Percentiles rank a stretch among this genome's conserved stretches.
Conservation (phyloP, 192 early-diverging fungal genomes). For the Entomortierella lignicola region DNA sequence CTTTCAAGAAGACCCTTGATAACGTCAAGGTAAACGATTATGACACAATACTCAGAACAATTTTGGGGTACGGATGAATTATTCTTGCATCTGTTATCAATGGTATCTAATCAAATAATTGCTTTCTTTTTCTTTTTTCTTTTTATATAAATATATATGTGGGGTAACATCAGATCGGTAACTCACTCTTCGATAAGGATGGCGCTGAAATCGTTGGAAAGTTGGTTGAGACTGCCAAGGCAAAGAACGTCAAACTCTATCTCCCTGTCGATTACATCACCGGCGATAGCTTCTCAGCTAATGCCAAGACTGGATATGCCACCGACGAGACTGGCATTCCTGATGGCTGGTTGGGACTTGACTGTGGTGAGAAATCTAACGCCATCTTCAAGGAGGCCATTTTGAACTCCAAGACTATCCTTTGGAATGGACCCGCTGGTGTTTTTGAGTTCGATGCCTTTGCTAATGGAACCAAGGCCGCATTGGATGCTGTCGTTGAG, state of each 20-base stretch:
- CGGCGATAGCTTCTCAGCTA: slow-evolving; percentile 87
- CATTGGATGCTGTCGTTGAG: slow-evolving; percentile 87
- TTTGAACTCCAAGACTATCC: slow-evolving; percentile 86
- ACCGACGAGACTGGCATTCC: slow-evolving; percentile 92
- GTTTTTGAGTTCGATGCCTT: slow-evolving; percentile 99
- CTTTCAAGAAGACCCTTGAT: slow-evolving; percentile 93
- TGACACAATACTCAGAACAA: no score
- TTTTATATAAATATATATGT: not conserved
- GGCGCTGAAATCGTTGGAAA: slow-evolving; percentile 86
- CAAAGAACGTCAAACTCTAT: slow-evolving; percentile 88
- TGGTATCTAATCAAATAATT: not conserved
- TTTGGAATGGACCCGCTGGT: slow-evolving; percentile 98
- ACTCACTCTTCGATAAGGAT: slow-evolving; percentile 89
- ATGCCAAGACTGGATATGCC: slow-evolving; percentile 86
- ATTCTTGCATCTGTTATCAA: no score
- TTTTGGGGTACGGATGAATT: no score
- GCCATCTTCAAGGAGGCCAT: slow-evolving; percentile 77
- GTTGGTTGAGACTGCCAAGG: slow-evolving; percentile 91
- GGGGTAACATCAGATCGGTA: no score
- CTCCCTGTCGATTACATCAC: slow-evolving; percentile 92
- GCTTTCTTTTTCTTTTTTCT: not conserved
- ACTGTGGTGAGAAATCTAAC: slow-evolving; percentile 87
- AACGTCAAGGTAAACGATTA: slow-evolving; percentile 69
- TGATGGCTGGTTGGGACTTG: slow-evolving; percentile 92
- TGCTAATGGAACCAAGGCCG: slow-evolving; percentile 82